These are phyloP conservation scores for Tephrocybe sp. DNA, from an alignment of 768 basidiomycete species.

Conservation along the genomic window DNA sequence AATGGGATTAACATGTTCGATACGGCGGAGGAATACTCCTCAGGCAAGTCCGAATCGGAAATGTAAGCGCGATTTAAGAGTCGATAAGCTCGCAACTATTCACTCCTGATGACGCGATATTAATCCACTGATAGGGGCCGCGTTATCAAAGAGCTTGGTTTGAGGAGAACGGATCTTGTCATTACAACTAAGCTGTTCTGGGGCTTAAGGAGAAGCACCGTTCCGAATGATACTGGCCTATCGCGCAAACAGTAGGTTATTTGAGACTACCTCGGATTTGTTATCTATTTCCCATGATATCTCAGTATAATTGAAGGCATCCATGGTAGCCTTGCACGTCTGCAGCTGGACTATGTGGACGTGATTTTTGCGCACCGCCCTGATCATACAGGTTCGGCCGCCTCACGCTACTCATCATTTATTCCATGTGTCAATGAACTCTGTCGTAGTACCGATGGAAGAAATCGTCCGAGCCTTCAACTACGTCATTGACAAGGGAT, in stretches of 20 bases:
- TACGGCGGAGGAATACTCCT: constrained; percentile 60
- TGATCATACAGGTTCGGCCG: constrained; percentile 46
- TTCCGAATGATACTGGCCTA: constrained; percentile 50
- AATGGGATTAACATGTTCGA: constrained; percentile 72
- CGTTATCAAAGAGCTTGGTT: constrained; percentile 68
- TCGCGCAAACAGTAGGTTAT: constrained; percentile 51
- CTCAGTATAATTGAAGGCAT: constrained; percentile 68
- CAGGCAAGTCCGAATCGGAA: constrained; percentile 66
- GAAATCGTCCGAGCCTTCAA: constrained; percentile 79
- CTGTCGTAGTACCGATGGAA: constrained; percentile 52
- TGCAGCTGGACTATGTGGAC: constrained; percentile 70
- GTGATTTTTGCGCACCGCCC: constrained; percentile 65
- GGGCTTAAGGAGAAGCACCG: constrained; percentile 47
- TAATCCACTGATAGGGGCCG: constrained; percentile 42
- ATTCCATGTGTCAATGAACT: neutral
- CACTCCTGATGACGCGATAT: neutral
- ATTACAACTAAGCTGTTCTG: constrained; percentile 77
- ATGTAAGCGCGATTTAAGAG: constrained; percentile 40
- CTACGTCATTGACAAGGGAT: constrained; percentile 65
- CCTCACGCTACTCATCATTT: neutral
- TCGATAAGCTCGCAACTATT: neutral
- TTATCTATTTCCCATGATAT: neutral
- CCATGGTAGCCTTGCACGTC: constrained; percentile 56
- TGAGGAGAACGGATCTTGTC: constrained; percentile 62
- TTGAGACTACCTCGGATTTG: neutral